Evolutionary conservation across 257 asterid genomes (phyloP).

Genomic region (Paraleonurus japonicus): DNA sequence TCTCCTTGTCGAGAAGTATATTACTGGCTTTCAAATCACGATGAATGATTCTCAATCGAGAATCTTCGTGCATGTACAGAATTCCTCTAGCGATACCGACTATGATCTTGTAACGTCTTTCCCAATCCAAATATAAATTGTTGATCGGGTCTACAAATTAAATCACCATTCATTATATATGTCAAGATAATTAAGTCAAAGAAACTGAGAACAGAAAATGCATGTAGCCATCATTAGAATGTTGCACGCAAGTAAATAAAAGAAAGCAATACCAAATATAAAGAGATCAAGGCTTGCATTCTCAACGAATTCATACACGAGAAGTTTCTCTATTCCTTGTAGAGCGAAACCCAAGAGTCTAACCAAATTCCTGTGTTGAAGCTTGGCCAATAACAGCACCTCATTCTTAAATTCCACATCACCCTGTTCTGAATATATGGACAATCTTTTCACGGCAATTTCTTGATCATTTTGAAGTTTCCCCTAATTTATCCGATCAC

Average conservation of each 20-base stretch:
- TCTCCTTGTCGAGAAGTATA: constrained; percentile 39
- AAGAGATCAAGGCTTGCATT: constrained; percentile 35
- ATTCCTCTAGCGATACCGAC: constrained; percentile 38
- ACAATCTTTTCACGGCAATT: constrained; percentile 39
- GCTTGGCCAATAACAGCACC: constrained; percentile 28
- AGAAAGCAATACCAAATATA: constrained; percentile 29
- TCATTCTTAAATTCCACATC: constrained; percentile 32
- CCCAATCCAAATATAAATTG: constrained; percentile 30
- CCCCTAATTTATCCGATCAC: constrained; percentile 19
- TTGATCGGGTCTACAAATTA: constrained; percentile 1
- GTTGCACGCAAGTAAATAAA: background rate
- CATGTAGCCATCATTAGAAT: background rate
- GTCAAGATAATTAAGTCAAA: background rate
- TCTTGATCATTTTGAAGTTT: constrained; percentile 24
- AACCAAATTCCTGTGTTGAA: constrained; percentile 37
- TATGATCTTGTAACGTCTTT: constrained; percentile 39
- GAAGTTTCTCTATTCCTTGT: constrained; percentile 21
- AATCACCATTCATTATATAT: background rate
- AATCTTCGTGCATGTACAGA: constrained; percentile 46
- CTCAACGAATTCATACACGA: constrained; percentile 25
- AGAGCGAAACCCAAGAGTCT: constrained; percentile 34
- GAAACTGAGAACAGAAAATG: background rate
- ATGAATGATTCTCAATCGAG: constrained; percentile 44
- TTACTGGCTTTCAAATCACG: constrained; percentile 51
- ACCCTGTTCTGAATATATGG: constrained; percentile 28